Base-by-base conservation (phyloP, 1,284 basidiomycete species). In the Apiotrichum gracile region DNA sequence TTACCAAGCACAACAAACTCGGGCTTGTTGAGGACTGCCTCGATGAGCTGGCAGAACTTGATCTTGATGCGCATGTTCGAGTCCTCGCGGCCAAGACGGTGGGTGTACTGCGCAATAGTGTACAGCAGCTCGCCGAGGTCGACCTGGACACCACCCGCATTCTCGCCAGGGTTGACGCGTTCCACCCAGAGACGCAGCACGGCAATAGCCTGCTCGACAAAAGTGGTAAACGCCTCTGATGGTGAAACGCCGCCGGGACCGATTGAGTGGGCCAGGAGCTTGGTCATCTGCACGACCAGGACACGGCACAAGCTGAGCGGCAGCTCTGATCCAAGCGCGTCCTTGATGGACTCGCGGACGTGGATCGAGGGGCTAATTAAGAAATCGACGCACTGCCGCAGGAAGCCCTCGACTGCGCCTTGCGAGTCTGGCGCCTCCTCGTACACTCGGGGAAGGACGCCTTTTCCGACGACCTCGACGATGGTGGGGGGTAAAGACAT, bases 101-200 rank as follows among this genome's bases (percentile, higher is more conserved):
- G 78, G 49, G 89, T 82, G 69, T 88, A 85, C 16, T 77, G 77
- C 0, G 84, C 84, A 35, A 91, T 76, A 1, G 82, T 77, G 37
- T 80, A 75, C 58, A 91, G 77, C 0, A 84, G 81, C 17, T 82
- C 79, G 40, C 83, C 83, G 27, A 91, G 78, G 64, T 91, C 88
- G 39, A 87, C 80, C 52, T 79, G 82, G 57, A 84, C 77, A 26
- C 83, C 62, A 22, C 76, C 78, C 48, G 86, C 84, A 38, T 84
- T 82, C 31, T 81, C 71, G 19, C 77, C 76, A 21, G 78, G 78
- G 51, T 82, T 79, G n/a, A 81, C 78, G 54, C 86, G 86, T 54
- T 91, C 89, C 22, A 88, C 80, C 41, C 88, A 79, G 8, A 87
- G 78, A 61, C 86, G 87, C 42, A 91, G 75, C 29, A 91, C 83